These are phyloP conservation scores for Mycena indigotica DNA, from an alignment of 768 basidiomycete genomes.

Conservation along the genomic window DNA sequence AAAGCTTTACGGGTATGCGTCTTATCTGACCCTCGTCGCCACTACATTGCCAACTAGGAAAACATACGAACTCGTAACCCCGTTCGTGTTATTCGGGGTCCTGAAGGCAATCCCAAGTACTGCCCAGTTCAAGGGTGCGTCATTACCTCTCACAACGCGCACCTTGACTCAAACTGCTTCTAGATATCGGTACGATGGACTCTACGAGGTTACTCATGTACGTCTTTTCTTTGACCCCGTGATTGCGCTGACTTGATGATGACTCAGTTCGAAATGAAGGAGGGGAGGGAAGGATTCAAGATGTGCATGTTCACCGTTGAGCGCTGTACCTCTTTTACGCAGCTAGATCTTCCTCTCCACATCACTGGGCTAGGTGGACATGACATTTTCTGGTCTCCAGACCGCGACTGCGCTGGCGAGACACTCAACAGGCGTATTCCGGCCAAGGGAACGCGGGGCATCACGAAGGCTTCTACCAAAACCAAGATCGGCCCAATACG, in stretches of 20 bases:
- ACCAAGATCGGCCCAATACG: too few relatives aligned
- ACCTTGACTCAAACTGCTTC: too few relatives aligned
- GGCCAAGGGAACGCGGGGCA: too few relatives aligned
- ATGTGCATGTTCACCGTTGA: slow-evolving; percentile 20
- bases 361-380: slow-evolving; percentile 2
- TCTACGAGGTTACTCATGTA: slow-evolving; percentile 13
- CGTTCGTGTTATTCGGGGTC: slow-evolving; percentile 20
- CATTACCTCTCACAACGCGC: background rate
- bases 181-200: slow-evolving; percentile 23
- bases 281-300: slow-evolving; percentile 21
- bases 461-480: too few relatives aligned
- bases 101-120: slow-evolving; percentile 12
- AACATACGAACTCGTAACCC: background rate
- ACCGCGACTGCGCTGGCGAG: slow-evolving; percentile 5
- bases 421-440: slow-evolving; percentile 3
- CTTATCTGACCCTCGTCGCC: background rate
- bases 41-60: background rate
- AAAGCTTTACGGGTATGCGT: slow-evolving; percentile 10
- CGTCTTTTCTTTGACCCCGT: too few relatives aligned
- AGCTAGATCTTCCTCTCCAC: slow-evolving; percentile 10
- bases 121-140: slow-evolving; percentile 13
- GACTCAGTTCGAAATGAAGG: slow-evolving; percentile 12
- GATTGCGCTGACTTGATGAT: too few relatives aligned
- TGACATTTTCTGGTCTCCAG: slow-evolving; percentile 13
- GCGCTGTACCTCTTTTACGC: background rate